phyloP scores from a whole-genome alignment of 225 moss, liverwort and hornwort species.

The Lunularia cruciata region DNA sequence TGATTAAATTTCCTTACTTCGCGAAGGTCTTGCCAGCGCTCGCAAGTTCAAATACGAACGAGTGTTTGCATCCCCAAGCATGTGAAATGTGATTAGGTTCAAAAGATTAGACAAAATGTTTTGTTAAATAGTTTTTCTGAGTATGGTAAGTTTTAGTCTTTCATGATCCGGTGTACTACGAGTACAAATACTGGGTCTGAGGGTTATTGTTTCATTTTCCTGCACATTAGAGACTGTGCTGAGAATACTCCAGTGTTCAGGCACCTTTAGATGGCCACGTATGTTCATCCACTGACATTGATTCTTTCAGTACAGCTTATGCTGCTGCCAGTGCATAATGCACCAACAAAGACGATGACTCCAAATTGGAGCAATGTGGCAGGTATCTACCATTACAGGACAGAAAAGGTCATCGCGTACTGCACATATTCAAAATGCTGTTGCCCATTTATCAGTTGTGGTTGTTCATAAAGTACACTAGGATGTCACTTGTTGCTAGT shows the following conservation, averaged over 20 bases:
- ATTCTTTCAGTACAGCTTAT: not conserved
- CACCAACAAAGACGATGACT: not conserved
- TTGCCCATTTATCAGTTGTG: conserved; percentile 3
- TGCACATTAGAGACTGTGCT: not conserved
- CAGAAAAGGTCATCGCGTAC: not conserved
- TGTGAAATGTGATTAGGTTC: conserved; percentile 9
- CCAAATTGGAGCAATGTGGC: not conserved
- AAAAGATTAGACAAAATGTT: not conserved
- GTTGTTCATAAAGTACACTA: conserved; percentile 21
- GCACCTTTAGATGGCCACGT: conserved; percentile 9
- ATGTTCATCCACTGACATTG: not conserved
- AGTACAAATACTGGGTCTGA: conserved; percentile 11
- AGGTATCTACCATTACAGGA: not conserved
- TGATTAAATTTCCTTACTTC: conserved; percentile 1
- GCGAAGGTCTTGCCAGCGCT: not conserved
- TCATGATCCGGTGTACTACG: not conserved
- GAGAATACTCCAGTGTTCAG: conserved; percentile 7
- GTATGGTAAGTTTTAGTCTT: not conserved
- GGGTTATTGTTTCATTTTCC: not conserved
- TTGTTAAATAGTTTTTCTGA: not conserved
- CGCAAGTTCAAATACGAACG: not conserved
- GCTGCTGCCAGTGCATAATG: not conserved
- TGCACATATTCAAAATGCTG: not conserved
- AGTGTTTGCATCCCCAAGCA: conserved; percentile 1
- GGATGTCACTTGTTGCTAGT: conserved; percentile 19